A percentile compares a stretch with the other conserved stretches of the same genome.
These are phyloP conservation scores for Boletus rubropictus DNA, from an alignment of 768 basidiomycete genomes.

Conservation along the genomic window DNA sequence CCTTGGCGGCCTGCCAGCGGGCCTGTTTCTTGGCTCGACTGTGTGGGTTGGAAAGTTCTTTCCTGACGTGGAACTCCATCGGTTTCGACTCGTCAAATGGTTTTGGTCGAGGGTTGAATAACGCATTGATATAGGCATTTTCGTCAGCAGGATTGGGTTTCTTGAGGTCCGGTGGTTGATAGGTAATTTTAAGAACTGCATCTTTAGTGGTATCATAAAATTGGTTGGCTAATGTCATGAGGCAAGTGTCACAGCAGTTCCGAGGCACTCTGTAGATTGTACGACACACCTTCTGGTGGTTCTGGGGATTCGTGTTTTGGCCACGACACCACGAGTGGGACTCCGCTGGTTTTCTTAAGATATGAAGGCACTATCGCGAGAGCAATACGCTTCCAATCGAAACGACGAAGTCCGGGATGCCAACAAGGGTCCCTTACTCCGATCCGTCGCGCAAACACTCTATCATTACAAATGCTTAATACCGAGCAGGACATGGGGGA, in stretches of 20 bases:
- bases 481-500: not conserved
- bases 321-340: slow-evolving; percentile 59
- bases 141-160: slow-evolving; percentile 40
- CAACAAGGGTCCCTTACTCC: slow-evolving; percentile 57
- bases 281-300: slow-evolving; percentile 24
- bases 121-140: slow-evolving; percentile 53
- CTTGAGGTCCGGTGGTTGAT: slow-evolving; percentile 50
- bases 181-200: slow-evolving; percentile 63
- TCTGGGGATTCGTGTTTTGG: slow-evolving; percentile 47
- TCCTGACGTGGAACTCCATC: slow-evolving; percentile 58
- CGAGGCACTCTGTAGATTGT: not conserved
- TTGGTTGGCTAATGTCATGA: slow-evolving; percentile 26
- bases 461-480: slow-evolving; percentile 25
- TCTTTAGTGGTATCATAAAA: slow-evolving; percentile 62
- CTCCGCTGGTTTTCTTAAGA: slow-evolving; percentile 30
- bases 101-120: slow-evolving; percentile 36
- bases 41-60: slow-evolving; percentile 77
- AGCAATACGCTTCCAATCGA: slow-evolving; percentile 70
- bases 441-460: slow-evolving; percentile 74
- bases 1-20: slow-evolving; percentile 61
- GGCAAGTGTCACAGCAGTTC: slow-evolving; percentile 4
- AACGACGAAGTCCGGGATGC: slow-evolving; percentile 49
- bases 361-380: slow-evolving; percentile 58
- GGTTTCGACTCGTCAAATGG: slow-evolving; percentile 49
- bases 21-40: slow-evolving; percentile 76